Evolutionary conservation across 148 eudicot genomes (phyloP), one percentile per base, ranked within the genome.

Genomic region (Rhododendron henanense): DNA sequence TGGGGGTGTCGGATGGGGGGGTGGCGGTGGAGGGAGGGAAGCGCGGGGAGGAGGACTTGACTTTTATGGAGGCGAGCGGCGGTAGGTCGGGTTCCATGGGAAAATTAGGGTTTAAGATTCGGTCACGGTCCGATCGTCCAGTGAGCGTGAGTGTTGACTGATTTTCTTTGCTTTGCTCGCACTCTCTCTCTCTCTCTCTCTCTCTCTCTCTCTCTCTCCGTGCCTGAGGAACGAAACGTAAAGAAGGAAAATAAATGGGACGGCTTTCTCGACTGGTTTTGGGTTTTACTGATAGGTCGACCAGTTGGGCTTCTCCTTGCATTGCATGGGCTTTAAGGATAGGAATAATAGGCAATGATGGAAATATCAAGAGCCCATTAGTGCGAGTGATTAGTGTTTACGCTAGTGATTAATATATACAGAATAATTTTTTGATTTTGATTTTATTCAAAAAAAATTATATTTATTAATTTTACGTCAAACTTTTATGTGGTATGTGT

Each of bases 1-100:
- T 92, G 16, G 98, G 98, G 19, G 96, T 93, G 21, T 93, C 92
- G 82, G 89, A 86, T 81, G 94, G 88, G 35, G 61, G 61, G 21
- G 23, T 55, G 61, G 21, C 1, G 23, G 61, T 87, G 23, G 92
- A n/a, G 84, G 90, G 82, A 75, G 87, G 83, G 90, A 91, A 76
- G 86, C 95, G 83, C 0, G 96, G 80, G 47, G 92, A 77, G 73
- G 95, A 86, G 18, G 93, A 83, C 63, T 87, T 90, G 82, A 92
- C 91, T 82, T 88, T 90, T 59, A 94, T 90, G 76, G 89, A 86
- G 51, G 98, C 94, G 85, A 95, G 88, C 0, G 79, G 89, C 2
- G 92, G 92, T 0, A 90, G 81, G 78, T 90, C 92, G 74, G 89
- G 81, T 63, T 88, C 89, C 61, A 89, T 83, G 86, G 67, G 28